Base-by-base conservation (phyloP, 768 basidiomycete genomes). In the Hydnomerulius pinastri region DNA sequence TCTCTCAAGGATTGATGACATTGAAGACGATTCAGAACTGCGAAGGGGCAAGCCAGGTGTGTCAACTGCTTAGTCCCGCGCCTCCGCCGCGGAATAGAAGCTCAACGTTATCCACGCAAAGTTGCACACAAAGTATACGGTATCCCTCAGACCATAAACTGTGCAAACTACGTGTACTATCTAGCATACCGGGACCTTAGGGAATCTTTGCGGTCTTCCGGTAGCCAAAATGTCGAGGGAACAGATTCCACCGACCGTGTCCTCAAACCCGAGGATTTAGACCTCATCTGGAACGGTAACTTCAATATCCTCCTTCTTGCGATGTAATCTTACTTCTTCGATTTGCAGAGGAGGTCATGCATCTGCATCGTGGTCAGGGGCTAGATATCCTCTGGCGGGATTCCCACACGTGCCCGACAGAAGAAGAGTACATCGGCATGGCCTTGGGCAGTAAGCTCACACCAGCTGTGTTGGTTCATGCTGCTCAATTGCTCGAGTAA, bases 41-140 rank as follows among this genome's bases (percentile, higher is more conserved):
- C 76, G 92, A 21, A 72, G 94, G 54, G 94, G 94, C 4, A 75
- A 80, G 28, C 92, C 92, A 56, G 88, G 87, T 86, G 54, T 32
- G 36, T 58, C 9, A 9, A 15, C n/a, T 9, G 17, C 13, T 43
- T 15, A 21, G 29, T 13, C 8, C 32, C 21, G 23, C 13, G 11
- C 21, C 10, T 45, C 11, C 30, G 6, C 18, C n/a, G 15, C 18
- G 7, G 33, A 18, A 35, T 1, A n/a, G n/a, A 15, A 1, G 24
- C 15, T 24, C 10, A 4, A 11, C 33, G 21, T 21, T 24, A 18
- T 28, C 25, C n/a, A 24, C 12, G 39, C 33, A 12, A n/a, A 85
- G 93, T 93, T n/a, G 83, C 93, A 0, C 93, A 98, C 73, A 92
- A 90, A 73, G 92, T 98, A 53, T 98, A 93, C 60, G 94, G 94